Evolutionary conservation across 2,329 filamentous ascomycete species (phyloP), one percentile per base, ranked within the genome.

Genomic region (Xylariaceae sp.): DNA sequence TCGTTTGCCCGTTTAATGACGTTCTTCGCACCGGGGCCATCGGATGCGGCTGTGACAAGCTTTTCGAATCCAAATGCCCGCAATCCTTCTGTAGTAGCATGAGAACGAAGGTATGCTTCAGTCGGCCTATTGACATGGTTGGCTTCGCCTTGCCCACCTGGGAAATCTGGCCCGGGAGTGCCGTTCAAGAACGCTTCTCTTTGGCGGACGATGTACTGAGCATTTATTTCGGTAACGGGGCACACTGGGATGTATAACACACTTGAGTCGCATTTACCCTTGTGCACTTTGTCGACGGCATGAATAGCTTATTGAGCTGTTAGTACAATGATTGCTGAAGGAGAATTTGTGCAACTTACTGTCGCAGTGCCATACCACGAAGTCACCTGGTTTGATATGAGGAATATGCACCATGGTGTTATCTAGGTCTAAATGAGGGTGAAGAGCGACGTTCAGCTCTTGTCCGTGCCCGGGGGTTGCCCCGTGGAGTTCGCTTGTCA

Each of bases 171-270:
- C 0, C 81, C 83, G 0, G 87, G 88, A 0, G 80, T 83, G 3
- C 91, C 92, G 0, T 77, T 70, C 2, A 88, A 72, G 64, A 95
- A 95, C 0, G 85, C 83, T n/a, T 84, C 78, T 19, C 89, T 82
- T 75, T 96, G 91, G 16, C 84, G 80, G 1, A 75, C 79, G 1
- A 93, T 77, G 68, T 93, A 95, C 20, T 82, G 74, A 0, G 89
- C 86, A 65, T 95, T 96, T 40, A 79, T 75, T 50, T 88, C 83
- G 0, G 91, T 96, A 26, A 91, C 80, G 0, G 93, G 92, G 52
- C 90, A 95, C 0, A 90, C 87, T 0, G 93, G 92, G 52, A 97
- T 96, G 67, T 97, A 97, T 57, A 97, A 68, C 0, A 96, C 93
- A 64, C 88, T 92, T 0, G 89, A 91, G 71, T 97, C 93, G 0